Evolutionary conservation across 2,329 filamentous ascomycete genomes (phyloP), one percentile per base, ranked within the genome.

Genomic region (Scedosporium aurantiacum): DNA sequence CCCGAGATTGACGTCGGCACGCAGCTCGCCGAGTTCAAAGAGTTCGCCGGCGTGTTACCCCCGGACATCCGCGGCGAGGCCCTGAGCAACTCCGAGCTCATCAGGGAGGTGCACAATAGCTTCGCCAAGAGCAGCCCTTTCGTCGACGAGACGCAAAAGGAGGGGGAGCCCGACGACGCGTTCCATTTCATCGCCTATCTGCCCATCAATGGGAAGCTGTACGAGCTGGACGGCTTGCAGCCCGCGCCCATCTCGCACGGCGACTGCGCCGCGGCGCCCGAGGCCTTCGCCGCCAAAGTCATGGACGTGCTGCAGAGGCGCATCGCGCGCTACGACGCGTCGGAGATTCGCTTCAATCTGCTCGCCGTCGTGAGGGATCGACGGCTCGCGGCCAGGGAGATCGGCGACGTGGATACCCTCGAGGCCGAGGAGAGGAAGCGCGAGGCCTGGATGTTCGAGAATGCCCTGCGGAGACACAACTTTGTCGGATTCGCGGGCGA

Each of bases 111-210:
- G 61, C 92, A 97, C 79, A 97, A 97, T 74, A 89, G 88, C 64
- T 96, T 97, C 74, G 90, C 92, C 52, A 82, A 88, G 64, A 89
- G 88, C 63, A 95, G 88, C 63, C 94, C 94, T 2, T 99, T 99
- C 71, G 86, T 90, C 60, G 91, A 96, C 73, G 94, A 99, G 81
- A 95, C 91, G 64, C 84, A 88, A 67, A 83, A 87, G 10, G 78
- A 84, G 10, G 83, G 82, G 60, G 84, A 85, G 64, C 81, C 90
- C 61, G 91, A 96, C 69, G 94, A 97, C 70, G 90, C 93, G 28
- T 99, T 95, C 76, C 94, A 99, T 77, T 99, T 99, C 74, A 91
- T 99, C 69, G 94, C 92, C 37, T 99, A 99, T 76, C 92, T 91
- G 7, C 83, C 87, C 60, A 81, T 96, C 66, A 83, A 88, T 70